Conservation (phyloP, 2,329 filamentous ascomycete genomes). For the Alternaria panax region DNA sequence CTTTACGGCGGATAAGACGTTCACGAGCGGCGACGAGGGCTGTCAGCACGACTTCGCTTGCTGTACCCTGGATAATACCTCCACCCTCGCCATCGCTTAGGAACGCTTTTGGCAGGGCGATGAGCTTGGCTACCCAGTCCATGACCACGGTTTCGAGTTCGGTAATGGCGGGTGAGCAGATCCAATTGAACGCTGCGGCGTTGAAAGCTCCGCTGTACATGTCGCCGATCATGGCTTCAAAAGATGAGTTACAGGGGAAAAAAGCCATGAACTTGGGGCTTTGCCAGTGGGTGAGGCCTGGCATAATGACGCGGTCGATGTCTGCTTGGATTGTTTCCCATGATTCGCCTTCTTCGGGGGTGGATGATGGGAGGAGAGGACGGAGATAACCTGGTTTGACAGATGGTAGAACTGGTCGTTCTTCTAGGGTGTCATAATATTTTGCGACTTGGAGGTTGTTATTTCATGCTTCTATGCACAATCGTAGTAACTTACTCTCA, state of each 20-base stretch:
- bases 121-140: constrained; percentile 84
- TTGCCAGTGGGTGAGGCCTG: constrained; percentile 94
- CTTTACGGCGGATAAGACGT: constrained; percentile 58
- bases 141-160: constrained; percentile 92
- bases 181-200: constrained; percentile 95
- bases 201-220: constrained; percentile 90
- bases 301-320: constrained; percentile 85
- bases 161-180: constrained; percentile 89
- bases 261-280: constrained; percentile 94
- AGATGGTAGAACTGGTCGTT: constrained; percentile 75
- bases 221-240: constrained; percentile 86
- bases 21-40: constrained; percentile 88
- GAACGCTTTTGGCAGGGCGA: constrained; percentile 77
- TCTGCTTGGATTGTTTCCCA: constrained; percentile 85
- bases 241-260: constrained; percentile 84
- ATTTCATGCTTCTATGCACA: neutral
- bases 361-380: constrained; percentile 73
- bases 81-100: constrained; percentile 78
- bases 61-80: constrained; percentile 92
- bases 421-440: constrained; percentile 79
- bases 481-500: constrained; percentile 66
- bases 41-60: constrained; percentile 85
- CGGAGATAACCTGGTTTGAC: constrained; percentile 87
- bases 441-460: constrained; percentile 69
- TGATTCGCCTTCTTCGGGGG: constrained; percentile 71